Conservation (phyloP, 306 rosid genomes). For the Fagus sylvatica region DNA sequence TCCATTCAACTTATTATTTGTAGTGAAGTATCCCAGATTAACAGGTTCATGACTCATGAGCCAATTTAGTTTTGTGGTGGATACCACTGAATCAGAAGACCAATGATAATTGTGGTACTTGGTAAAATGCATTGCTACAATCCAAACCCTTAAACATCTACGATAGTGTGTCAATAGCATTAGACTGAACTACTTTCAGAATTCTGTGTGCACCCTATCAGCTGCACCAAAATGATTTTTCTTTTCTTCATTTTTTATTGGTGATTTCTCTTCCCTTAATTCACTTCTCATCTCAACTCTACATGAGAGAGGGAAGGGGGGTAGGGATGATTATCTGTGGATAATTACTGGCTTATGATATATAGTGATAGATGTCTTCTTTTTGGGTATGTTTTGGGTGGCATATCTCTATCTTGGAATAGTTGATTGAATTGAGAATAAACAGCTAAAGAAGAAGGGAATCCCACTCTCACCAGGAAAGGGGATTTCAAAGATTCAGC, state of each 20-base stretch:
- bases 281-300: background rate
- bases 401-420: background rate
- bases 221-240: background rate
- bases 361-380: background rate
- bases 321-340: no score
- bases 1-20: background rate
- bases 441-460: background rate
- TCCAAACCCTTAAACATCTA: background rate
- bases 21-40: background rate
- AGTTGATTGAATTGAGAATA: background rate
- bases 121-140: background rate
- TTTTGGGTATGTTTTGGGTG: background rate
- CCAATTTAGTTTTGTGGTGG: background rate
- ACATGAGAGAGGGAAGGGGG: background rate
- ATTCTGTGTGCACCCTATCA: background rate
- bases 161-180: background rate
- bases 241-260: no score
- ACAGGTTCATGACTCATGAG: background rate
- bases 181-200: background rate
- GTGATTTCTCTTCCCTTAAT: background rate
- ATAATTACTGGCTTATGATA: background rate
- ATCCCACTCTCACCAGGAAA: background rate
- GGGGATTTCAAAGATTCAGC: background rate
- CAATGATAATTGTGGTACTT: background rate
- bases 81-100: background rate